A percentile compares a stretch with the other conserved stretches of the same genome.
phyloP scores from a whole-genome alignment of 73 alveolate genomes.

The Stentor roeselii region DNA sequence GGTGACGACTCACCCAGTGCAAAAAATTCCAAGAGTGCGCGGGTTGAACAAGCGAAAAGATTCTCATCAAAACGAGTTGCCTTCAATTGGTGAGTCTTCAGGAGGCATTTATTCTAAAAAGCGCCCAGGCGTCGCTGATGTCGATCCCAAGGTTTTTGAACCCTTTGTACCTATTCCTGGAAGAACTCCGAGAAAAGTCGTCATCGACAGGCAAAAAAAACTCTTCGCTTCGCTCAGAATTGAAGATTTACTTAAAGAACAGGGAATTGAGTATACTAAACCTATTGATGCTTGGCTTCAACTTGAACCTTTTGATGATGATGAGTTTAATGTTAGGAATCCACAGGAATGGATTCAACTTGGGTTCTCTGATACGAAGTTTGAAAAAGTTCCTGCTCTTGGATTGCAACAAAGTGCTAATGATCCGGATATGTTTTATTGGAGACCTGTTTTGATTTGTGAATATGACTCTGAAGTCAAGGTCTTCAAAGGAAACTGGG shows the following conservation, averaged over 20 bases:
- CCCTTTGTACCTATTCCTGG: conserved; percentile 97
- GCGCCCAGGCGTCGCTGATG: conserved; percentile 65
- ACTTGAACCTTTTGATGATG: conserved; percentile 98
- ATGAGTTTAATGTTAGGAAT: conserved; percentile 95
- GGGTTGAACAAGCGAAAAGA: conserved; percentile 43
- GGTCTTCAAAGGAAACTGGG: conserved; percentile 20
- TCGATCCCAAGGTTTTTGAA: conserved; percentile 74
- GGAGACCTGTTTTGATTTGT: conserved; percentile 24
- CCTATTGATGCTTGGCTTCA: conserved; percentile 96
- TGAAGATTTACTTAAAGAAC: conserved; percentile 78
- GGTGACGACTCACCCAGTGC: conserved; percentile 90
- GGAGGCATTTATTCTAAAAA: background rate
- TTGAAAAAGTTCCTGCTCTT: conserved; percentile 82
- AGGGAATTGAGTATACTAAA: conserved; percentile 70
- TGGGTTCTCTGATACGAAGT: conserved; percentile 83
- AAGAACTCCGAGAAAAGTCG: conserved; percentile 95
- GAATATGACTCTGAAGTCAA: conserved; percentile 27
- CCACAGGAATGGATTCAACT: conserved; percentile 95
- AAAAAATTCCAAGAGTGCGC: conserved; percentile 10
- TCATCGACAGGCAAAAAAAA: conserved; percentile 93
- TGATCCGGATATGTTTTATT: conserved; percentile 34
- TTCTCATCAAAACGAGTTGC: conserved; percentile 43
- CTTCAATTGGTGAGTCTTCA: conserved; percentile 38
- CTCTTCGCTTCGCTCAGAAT: conserved; percentile 90
- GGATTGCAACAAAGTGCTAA: conserved; percentile 53